These are phyloP conservation scores for Viscum album DNA, from an alignment of 177 flowering plant genomes.

Conservation along the genomic window DNA sequence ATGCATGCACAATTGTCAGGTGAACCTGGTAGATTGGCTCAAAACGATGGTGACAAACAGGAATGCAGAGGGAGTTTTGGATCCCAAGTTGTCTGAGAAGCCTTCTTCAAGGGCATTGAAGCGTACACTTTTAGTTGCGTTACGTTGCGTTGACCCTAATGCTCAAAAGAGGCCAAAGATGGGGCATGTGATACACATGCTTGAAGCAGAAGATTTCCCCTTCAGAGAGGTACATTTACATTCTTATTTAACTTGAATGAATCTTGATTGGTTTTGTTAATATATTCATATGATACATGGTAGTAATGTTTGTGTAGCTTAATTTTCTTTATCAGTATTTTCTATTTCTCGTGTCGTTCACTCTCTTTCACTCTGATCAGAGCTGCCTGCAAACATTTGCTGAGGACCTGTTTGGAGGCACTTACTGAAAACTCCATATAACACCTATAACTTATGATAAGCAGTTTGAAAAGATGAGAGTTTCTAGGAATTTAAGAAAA, in stretches of 20 bases:
- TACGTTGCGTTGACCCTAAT: constrained; percentile 80
- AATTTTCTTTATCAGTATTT: no score
- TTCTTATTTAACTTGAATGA: not conserved
- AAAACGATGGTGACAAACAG: constrained; percentile 65
- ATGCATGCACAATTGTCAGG: constrained; percentile 33
- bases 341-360: no score
- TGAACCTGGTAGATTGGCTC: constrained; percentile 82
- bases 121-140: constrained; percentile 64
- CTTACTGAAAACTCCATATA: no score
- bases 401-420: no score
- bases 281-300: not conserved
- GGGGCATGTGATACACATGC: constrained; percentile 87
- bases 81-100: constrained; percentile 62
- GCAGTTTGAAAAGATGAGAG: no score
- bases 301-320: no score
- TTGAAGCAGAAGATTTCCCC: constrained; percentile 64
- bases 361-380: no score
- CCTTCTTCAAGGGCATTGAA: constrained; percentile 73
- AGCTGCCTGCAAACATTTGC: no score
- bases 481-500: no score
- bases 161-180: constrained; percentile 82
- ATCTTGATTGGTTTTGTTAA: not conserved
- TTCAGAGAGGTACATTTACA: constrained; percentile 39
- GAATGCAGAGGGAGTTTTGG: constrained; percentile 70
- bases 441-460: no score